Evolutionary conservation across 2,329 filamentous ascomycete species (phyloP), one percentile per base, ranked within the genome.

Genomic region (Lachnellula occidentalis): DNA sequence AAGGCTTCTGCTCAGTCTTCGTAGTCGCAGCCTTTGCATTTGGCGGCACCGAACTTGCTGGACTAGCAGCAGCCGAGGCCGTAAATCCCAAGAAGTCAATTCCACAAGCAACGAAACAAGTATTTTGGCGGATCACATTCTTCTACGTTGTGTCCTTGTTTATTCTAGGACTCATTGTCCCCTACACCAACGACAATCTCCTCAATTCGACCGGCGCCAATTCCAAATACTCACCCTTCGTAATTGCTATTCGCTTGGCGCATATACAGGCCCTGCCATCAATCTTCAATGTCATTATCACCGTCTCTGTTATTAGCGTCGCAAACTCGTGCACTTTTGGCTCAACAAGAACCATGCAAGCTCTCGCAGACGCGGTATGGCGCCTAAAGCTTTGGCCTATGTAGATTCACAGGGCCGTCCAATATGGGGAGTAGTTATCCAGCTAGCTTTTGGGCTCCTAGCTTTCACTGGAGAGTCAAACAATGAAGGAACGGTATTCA

Each of bases 1-100:
- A 82, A 69, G 82, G 82, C 41, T 78, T 85, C 63, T 85, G 81
- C 67, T 75, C 76, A 55, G 80, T 84, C 45, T 85, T 85, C 63
- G 80, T 85, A 54, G 84, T 81, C 27, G 81, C 81, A 17, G 79
- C 81, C 2, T 85, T 85, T 61, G 75, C 81, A 47, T 85, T 83
- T 67, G 76, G 78, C 45, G 82, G 82, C 60, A 84, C 81, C 22
- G 82, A 85, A 68, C 70, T 85, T 37, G 79, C 83, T 43, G 82
- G 81, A 66, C 71, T 84, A 45, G 79, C 80, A 22, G 80, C 80
- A 39, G 80, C 80, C 21, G 80, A 83, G 67, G 79, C 80, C 9
- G 72, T 71, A 19, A 80, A 83, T 58, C 80, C 81, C 36, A 72
- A 75, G 55, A 80, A 74, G 61, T 70, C 71, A 5, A 68, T 76